Conservation (phyloP, 257 asterid species). For the Nicotiana undulata region DNA sequence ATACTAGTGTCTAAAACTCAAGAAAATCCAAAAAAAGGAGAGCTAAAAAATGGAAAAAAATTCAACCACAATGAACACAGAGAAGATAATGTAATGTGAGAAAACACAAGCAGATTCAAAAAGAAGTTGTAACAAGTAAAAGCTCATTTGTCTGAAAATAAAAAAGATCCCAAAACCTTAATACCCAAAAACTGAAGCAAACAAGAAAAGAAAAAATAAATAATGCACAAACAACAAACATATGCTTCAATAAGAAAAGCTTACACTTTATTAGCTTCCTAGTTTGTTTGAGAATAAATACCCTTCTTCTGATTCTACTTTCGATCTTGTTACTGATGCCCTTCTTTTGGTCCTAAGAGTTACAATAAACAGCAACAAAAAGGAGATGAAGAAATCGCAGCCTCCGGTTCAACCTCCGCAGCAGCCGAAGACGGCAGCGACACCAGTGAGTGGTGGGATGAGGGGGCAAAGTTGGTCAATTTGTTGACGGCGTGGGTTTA, state of each 20-base stretch:
- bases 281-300: slow-evolving; percentile 66
- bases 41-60: background rate
- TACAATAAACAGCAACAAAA: too few species aligned
- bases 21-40: background rate
- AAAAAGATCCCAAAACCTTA: background rate
- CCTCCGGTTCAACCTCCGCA: too few species aligned
- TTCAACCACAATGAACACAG: background rate
- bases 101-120: too few species aligned
- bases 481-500: too few species aligned
- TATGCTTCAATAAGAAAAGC: background rate
- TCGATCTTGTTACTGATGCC: too few species aligned
- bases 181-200: background rate
- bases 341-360: too few species aligned
- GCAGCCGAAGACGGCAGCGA: too few species aligned
- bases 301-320: too few species aligned
- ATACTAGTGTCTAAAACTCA: background rate
- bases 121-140: background rate
- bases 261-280: slow-evolving; percentile 99
- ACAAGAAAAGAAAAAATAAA: background rate
- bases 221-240: background rate
- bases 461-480: too few species aligned
- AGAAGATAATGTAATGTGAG: background rate
- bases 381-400: too few species aligned
- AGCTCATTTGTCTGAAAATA: background rate
- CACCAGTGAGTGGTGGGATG: too few species aligned